Percentiles rank a stretch among this genome's conserved stretches.
Evolutionary conservation across 495 filamentous ascomycete genomes (phyloP).

Genomic region (Melanomma pulvis-pyrius): DNA sequence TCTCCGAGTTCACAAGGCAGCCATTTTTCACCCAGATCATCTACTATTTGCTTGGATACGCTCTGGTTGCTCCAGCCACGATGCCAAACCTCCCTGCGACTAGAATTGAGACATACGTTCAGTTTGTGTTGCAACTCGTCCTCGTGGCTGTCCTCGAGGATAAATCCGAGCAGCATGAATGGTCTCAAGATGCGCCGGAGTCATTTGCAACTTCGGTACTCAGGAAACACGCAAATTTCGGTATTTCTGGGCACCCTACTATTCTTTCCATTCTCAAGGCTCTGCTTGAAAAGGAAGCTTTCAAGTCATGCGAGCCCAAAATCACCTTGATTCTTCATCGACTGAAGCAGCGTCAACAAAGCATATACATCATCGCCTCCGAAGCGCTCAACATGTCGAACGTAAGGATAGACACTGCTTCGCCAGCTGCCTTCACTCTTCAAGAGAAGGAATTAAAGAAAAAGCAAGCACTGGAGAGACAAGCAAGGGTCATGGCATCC

Average conservation of each 20-base stretch:
- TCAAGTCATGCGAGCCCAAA: slow-evolving; percentile 80
- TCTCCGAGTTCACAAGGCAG: slow-evolving; percentile 76
- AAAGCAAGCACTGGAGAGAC: slow-evolving; percentile 80
- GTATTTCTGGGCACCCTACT: slow-evolving; percentile 25
- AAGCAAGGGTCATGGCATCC: slow-evolving; percentile 92
- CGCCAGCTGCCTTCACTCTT: slow-evolving; percentile 58
- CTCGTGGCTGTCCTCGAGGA: slow-evolving; percentile 86
- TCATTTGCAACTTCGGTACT: slow-evolving; percentile 76
- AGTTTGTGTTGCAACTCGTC: slow-evolving; percentile 84
- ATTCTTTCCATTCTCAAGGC: slow-evolving; percentile 50
- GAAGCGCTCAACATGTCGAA: slow-evolving; percentile 54
- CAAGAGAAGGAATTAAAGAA: slow-evolving; percentile 84
- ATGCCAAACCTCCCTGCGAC: slow-evolving; percentile 76
- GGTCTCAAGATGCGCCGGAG: slow-evolving; percentile 48
- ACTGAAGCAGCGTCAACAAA: slow-evolving; percentile 79
- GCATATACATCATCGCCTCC: slow-evolving; percentile 61
- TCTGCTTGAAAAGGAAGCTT: slow-evolving; percentile 71
- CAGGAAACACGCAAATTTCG: slow-evolving; percentile 54
- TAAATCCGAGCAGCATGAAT: slow-evolving; percentile 59
- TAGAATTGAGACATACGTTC: slow-evolving; percentile 85
- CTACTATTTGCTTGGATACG: slow-evolving; percentile 82
- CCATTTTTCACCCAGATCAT: slow-evolving; percentile 88
- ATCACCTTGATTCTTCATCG: slow-evolving; percentile 82
- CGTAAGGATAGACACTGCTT: slow-evolving; percentile 60
- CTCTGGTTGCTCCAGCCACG: slow-evolving; percentile 48